Percentiles rank a stretch among this genome's conserved stretches.
Evolutionary conservation across 2,329 filamentous ascomycete genomes (phyloP).

Genomic region (Hysterium pulicare): DNA sequence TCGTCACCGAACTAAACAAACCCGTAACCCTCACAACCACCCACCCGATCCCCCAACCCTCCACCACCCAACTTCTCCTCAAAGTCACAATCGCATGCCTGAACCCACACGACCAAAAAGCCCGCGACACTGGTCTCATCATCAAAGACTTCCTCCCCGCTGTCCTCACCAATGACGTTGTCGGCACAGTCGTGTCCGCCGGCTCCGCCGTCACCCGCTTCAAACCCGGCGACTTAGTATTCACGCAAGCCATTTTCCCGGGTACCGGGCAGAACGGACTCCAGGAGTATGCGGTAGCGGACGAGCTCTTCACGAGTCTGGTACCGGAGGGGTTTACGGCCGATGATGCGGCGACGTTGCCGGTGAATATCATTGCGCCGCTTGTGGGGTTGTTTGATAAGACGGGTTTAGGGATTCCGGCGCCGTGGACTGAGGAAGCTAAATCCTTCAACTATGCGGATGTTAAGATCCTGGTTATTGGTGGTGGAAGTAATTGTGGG

Average conservation of each 20-base stretch:
- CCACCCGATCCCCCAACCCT: conserved; percentile 12
- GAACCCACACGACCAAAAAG: conserved; percentile 41
- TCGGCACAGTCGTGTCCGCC: conserved; percentile 46
- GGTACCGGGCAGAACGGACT: conserved; percentile 21
- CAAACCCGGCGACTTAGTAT: conserved; percentile 55
- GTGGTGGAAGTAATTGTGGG: conserved; percentile 36
- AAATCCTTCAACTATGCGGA: conserved; percentile 21
- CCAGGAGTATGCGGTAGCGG: conserved; percentile 39
- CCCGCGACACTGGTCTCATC: conserved; percentile 37
- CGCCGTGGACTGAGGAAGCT: conserved; percentile 20
- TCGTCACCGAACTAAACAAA: conserved; percentile 5
- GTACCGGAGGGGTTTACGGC: conserved; percentile 34
- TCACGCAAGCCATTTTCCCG: conserved; percentile 38
- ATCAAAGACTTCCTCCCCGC: conserved; percentile 30
- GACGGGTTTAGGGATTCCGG: conserved; percentile 21
- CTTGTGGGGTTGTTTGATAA: conserved; percentile 35
- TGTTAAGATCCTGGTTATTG: conserved; percentile 29
- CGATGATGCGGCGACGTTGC: conserved; percentile 37
- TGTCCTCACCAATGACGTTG: conserved; percentile 43
- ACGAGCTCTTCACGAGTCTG: conserved; percentile 24
- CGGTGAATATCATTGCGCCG: conserved; percentile 35
- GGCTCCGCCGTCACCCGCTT: conserved; percentile 53
- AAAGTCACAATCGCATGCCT: conserved; percentile 35
- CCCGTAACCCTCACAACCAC: neutral
- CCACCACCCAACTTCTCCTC: conserved; percentile 32